phyloP scores from a whole-genome alignment of 1,139 yeast genomes.

The Zygosaccharomyces sapae region DNA sequence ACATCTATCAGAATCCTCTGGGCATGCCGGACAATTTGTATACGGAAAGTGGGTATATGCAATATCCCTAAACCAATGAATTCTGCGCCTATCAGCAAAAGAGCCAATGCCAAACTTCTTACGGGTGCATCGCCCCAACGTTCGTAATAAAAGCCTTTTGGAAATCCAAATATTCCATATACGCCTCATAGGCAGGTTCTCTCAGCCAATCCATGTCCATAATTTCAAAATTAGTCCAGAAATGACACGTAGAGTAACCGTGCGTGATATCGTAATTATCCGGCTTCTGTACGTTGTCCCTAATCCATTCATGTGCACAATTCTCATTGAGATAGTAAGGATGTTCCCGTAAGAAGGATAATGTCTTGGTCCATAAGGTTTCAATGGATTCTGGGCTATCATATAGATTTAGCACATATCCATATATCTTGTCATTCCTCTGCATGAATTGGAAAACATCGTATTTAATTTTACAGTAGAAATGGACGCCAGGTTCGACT shows the following conservation, averaged over 20 bases:
- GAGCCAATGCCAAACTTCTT: constrained; percentile 69
- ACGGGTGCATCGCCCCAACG: constrained; percentile 99
- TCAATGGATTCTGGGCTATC: constrained; percentile 80
- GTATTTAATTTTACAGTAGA: constrained; percentile 66
- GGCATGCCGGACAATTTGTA: constrained; percentile 57
- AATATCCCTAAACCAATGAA: constrained; percentile 87
- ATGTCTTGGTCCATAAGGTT: constrained; percentile 70
- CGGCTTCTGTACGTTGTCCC: constrained; percentile 54
- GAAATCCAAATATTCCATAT: constrained; percentile 60
- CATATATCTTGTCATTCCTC: constrained; percentile 65
- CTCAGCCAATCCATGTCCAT: constrained; percentile 73
- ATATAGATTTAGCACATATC: constrained; percentile 69
- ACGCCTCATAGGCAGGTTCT: constrained; percentile 58
- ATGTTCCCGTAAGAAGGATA: constrained; percentile 45
- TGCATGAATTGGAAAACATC: constrained; percentile 81
- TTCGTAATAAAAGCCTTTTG: constrained; percentile 82
- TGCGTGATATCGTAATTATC: constrained; percentile 36
- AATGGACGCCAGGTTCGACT: constrained; percentile 82
- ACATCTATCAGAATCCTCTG: constrained; percentile 37
- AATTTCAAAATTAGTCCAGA: constrained; percentile 90
- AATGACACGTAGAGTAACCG: constrained; percentile 81
- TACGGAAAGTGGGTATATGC: constrained; percentile 77
- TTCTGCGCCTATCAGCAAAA: constrained; percentile 67
- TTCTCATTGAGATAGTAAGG: constrained; percentile 62
- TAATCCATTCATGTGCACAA: constrained; percentile 69